Percentiles rank a stretch among this genome's conserved stretches.
Conservation (phyloP, 805 yeast genomes). For the Suhomyces sp. region DNA sequence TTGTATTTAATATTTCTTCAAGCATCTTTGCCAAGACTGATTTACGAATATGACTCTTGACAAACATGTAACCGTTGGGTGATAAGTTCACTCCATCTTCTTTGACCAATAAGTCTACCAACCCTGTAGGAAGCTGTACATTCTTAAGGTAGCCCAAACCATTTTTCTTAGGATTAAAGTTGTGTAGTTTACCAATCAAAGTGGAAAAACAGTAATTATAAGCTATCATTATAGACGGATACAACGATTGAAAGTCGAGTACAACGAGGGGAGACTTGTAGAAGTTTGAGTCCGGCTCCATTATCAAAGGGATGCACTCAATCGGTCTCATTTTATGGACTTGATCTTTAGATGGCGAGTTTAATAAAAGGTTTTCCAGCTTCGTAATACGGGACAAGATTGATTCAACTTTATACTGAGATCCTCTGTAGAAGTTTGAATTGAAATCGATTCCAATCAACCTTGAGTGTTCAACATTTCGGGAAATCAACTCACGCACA, state of each 20-base stretch:
- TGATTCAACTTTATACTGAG: constrained; percentile 93
- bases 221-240: constrained; percentile 86
- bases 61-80: constrained; percentile 86
- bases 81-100: constrained; percentile 59
- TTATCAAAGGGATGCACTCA: constrained; percentile 83
- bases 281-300: constrained; percentile 86
- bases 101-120: constrained; percentile 51
- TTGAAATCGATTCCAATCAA: constrained; percentile 86
- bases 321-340: constrained; percentile 83
- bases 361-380: constrained; percentile 65
- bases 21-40: constrained; percentile 83
- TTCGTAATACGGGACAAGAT: constrained; percentile 72
- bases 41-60: constrained; percentile 60
- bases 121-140: constrained; percentile 49
- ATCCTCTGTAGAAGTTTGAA: constrained; percentile 86
- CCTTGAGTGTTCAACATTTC: constrained; percentile 80
- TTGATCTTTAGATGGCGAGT: constrained; percentile 77
- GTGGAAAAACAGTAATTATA: constrained; percentile 86
- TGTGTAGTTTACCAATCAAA: constrained; percentile 59
- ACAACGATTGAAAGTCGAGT: constrained; percentile 88
- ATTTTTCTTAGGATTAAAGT: constrained; percentile 48
- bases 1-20: constrained; percentile 73
- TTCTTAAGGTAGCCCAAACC: constrained; percentile 54
- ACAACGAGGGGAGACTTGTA: constrained; percentile 90
- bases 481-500: constrained; percentile 62